Evolutionary conservation across 441 rosid genomes (phyloP), one percentile per base, ranked within the genome.

Genomic region (Adansonia madagascariensis): DNA sequence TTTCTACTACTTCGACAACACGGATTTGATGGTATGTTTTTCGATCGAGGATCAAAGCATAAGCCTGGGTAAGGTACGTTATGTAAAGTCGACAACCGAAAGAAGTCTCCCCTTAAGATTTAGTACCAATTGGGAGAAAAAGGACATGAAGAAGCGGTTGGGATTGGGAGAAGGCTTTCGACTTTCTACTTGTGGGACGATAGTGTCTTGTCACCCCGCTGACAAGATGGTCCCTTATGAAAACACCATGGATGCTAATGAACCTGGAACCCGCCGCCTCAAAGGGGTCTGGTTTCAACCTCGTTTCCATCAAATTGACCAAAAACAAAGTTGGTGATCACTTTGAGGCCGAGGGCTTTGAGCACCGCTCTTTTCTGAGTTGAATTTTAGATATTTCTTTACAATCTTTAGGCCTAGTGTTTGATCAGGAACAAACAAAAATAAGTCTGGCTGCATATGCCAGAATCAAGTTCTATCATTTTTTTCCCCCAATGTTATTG

Each of bases 271-370:
- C 20, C 39, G 15, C 4, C 8, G 7, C 55, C 43, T 68, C 1
- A 81, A 71, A 61, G 86, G 86, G 47, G 79, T 81, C 0, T 81
- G 86, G 86, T 31, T 84, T 24, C 75, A 77, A 22, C 84, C 86
- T n/a, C 75, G 84, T 24, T 84, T 81, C 81, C 67, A 71, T 39
- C 70, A 47, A n/a, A 57, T 84, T 71, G 53, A 77, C 10, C 31
- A 12, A 31, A 53, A 47, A 0, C 74, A 62, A 15, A 73, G 50
- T 27, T 78, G 86, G 86, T 81, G 75, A 47, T 12, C 24, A n/a
- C 39, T 44, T n/a, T 5, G 59, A 8, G 60, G 14, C 39, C 39
- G 39, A 3, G 43, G 55, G 60, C 22, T 18, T 24, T 8, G 7
- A 57, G 49, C 39, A 18, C 11, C 20, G 53, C 53, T 12, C 10